Base-by-base conservation (phyloP, 805 yeast species). In the Tetrapisispora pingtungensis region DNA sequence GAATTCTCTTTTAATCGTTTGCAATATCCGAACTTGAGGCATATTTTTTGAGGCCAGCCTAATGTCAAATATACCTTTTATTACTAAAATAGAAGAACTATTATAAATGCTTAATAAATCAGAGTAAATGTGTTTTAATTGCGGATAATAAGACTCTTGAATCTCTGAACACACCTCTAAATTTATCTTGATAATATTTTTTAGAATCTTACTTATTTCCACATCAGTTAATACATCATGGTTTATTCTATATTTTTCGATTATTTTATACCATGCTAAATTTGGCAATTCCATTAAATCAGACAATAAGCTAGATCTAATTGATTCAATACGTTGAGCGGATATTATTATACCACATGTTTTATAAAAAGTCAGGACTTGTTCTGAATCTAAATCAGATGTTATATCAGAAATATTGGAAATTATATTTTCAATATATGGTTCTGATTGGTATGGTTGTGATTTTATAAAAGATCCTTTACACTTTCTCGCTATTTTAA, bases 311-410 rank as follows among this genome's bases (percentile, higher is more conserved):
- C 78, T 73, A 46, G 82, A 84, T 61, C 93, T 78, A 19, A 73
- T 69, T 7, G 73, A 76, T 47, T 70, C 70, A 36, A 79, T 73
- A 27, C 81, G 75, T 64, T 87, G 96, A 5, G 95, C 95, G 40
- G 86, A 77, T 24, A 90, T 75, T 46, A 90, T 87, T 48, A 82
- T 76, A 49, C 96, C 97, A 70, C 97, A 89, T 1, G 97, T 96
- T 66, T 85, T 95, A 64, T 90, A 90, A 60, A 90, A 90, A 1
- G 95, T 85, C 62, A 90, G 96, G 18, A 89, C 89, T 64, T 90
- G 97, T 60, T 87, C 95, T 15, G 97, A 95, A 54, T 80, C 86
- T 57, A 90, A 72, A 60, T 89, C 97, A 44, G 82, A 84, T 3
- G 97, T 90, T 48, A 85, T 87, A 31, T 71, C 69, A 62, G 80